These are phyloP conservation scores for Quambalaria eucalypti DNA, from an alignment of 1,284 basidiomycete genomes.

Conservation along the genomic window DNA sequence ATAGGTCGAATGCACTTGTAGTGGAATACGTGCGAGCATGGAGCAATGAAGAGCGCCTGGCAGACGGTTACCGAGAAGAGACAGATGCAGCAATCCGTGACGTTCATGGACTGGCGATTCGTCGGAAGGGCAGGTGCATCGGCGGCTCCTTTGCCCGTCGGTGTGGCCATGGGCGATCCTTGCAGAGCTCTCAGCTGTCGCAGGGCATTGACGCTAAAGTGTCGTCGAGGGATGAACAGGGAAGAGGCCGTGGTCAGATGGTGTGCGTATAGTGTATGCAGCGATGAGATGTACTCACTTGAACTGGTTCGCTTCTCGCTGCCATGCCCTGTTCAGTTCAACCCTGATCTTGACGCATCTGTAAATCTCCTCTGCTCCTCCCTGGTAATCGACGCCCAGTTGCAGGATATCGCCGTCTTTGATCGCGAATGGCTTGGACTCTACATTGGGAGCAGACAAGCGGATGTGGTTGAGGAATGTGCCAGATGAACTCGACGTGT, in stretches of 20 bases:
- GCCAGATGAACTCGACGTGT: constrained; percentile 81
- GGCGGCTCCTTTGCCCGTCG: constrained; percentile 6
- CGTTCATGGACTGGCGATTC: constrained; percentile 31
- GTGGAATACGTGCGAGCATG: constrained; percentile 81
- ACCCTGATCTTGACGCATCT: constrained; percentile 94
- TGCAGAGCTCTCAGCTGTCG: constrained; percentile 70
- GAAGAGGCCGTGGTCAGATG: too few species aligned
- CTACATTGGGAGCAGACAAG: constrained; percentile 71
- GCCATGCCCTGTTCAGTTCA: constrained; percentile 74
- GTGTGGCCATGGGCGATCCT: constrained; percentile 15
- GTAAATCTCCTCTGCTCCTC: constrained; percentile 93
- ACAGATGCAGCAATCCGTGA: constrained; percentile 47
- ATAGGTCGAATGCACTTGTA: constrained; percentile 95
- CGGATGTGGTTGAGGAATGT: constrained; percentile 95
- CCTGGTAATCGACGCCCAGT: constrained; percentile 95
- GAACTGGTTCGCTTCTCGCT: constrained; percentile 78
- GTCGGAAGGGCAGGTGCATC: constrained; percentile 13
- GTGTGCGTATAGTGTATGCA: neutral
- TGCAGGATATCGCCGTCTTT: constrained; percentile 93
- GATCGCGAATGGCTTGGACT: constrained; percentile 63
- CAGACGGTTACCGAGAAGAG: constrained; percentile 87
- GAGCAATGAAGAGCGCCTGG: constrained; percentile 89
- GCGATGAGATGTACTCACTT: constrained; percentile 61
- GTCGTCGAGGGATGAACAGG: too few species aligned
- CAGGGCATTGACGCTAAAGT: constrained; percentile 62